Conservation (phyloP, 331 rosid genomes). For the Arachis monticola region DNA sequence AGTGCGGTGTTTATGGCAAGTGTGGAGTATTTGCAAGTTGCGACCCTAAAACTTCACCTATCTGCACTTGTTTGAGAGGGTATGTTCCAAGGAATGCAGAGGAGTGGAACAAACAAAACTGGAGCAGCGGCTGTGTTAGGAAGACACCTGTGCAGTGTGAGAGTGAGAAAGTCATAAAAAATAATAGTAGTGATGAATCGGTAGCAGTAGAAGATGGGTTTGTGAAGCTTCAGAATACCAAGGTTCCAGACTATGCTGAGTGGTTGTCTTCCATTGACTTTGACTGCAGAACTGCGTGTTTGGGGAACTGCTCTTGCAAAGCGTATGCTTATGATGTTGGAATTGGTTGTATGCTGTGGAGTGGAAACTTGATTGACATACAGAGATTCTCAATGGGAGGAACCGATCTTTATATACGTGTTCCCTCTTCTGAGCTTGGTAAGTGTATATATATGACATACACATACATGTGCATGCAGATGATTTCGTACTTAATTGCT, state of each 20-base stretch:
- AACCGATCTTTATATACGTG: constrained; percentile 31
- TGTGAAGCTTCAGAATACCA: constrained; percentile 26
- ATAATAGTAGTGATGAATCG: neutral
- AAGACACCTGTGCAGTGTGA: constrained; percentile 33
- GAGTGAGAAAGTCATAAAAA: neutral
- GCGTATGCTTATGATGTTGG: constrained; percentile 24
- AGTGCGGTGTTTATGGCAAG: constrained; percentile 45
- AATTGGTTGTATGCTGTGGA: constrained; percentile 41
- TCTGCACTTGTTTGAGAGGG: constrained; percentile 49
- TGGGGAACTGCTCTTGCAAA: constrained; percentile 18
- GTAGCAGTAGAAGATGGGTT: constrained; percentile 33
- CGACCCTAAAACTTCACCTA: constrained; percentile 10
- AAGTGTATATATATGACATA: neutral
- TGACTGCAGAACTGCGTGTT: constrained; percentile 31
- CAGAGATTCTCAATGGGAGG: constrained; percentile 1
- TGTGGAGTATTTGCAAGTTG: constrained; percentile 54
- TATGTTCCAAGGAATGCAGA: constrained; percentile 35
- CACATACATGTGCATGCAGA: neutral
- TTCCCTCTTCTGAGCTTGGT: constrained; percentile 30
- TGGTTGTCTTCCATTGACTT: neutral
- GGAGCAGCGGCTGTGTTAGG: constrained; percentile 50
- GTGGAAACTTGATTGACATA: constrained; percentile 18
- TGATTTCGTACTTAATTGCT: neutral
- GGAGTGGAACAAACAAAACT: constrained; percentile 40
- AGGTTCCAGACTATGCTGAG: constrained; percentile 40